Percentiles rank a stretch among this genome's conserved stretches.
Conservation (phyloP, 2,329 filamentous ascomycete species). For the Juglanconis sp. region DNA sequence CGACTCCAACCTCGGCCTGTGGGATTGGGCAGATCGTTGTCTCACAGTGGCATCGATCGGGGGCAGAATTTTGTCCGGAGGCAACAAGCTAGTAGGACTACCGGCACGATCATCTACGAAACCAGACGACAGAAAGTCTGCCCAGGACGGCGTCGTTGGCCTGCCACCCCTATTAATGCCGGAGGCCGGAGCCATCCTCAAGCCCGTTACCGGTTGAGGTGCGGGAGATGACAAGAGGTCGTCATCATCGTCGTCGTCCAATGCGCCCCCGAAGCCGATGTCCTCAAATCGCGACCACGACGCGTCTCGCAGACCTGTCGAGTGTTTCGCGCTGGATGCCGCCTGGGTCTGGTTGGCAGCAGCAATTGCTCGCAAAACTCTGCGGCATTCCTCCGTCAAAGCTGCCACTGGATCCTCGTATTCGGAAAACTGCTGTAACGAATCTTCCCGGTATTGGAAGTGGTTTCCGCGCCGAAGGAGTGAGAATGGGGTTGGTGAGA, state of each 20-base stretch:
- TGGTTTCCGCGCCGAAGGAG: slow-evolving; percentile 86
- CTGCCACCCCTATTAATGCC: slow-evolving; percentile 64
- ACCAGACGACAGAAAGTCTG: slow-evolving; percentile 91
- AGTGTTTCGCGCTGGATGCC: slow-evolving; percentile 66
- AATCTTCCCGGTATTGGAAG: slow-evolving; percentile 90
- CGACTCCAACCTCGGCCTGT: slow-evolving; percentile 67
- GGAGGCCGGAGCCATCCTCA: slow-evolving; percentile 66
- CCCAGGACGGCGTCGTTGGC: slow-evolving; percentile 96
- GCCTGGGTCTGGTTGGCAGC: slow-evolving; percentile 78
- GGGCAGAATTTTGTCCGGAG: slow-evolving; percentile 86
- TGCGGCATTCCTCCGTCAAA: slow-evolving; percentile 87
- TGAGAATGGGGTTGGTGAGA: slow-evolving; percentile 92
- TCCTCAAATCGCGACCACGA: slow-evolving; percentile 98
- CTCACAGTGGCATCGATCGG: slow-evolving; percentile 71
- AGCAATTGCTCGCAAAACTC: slow-evolving; percentile 86
- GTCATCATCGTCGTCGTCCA: slow-evolving; percentile 69
- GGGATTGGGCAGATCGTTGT: slow-evolving; percentile 83
- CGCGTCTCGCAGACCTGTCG: slow-evolving; percentile 73
- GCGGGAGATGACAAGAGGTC: slow-evolving; percentile 39
- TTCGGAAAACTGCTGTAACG: slow-evolving; percentile 80
- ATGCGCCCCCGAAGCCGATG: slow-evolving; percentile 76
- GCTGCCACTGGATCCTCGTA: slow-evolving; percentile 87
- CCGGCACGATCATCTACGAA: slow-evolving; percentile 76
- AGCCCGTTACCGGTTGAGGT: slow-evolving; percentile 39
- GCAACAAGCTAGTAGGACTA: slow-evolving; percentile 67